Percentiles rank a stretch among this genome's conserved stretches.
Evolutionary conservation across 768 basidiomycete species (phyloP).

Genomic region (Phallus indusiatus): DNA sequence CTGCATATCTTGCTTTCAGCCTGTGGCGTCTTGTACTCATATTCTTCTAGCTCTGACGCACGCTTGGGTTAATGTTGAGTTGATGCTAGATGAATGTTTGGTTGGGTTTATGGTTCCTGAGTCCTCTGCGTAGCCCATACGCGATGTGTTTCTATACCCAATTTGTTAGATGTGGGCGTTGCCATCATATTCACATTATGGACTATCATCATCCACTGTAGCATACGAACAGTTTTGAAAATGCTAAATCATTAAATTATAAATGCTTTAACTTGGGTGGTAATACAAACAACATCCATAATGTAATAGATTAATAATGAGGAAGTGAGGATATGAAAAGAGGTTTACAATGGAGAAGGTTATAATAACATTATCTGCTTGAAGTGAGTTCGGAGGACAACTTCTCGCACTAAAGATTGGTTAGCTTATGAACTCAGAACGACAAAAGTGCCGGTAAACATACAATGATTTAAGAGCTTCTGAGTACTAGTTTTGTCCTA

Average conservation of each 20-base stretch:
- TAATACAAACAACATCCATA: neutral
- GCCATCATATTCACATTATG: no score
- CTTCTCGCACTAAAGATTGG: slow-evolving; percentile 18
- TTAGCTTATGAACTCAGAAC: neutral
- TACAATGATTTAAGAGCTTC: slow-evolving; percentile 38
- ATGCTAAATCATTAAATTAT: neutral
- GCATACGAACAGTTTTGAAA: no score
- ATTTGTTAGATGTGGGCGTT: no score
- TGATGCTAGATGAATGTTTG: slow-evolving; percentile 88
- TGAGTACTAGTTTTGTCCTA: slow-evolving; percentile 41
- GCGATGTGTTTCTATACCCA: no score
- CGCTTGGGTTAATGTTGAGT: slow-evolving; percentile 95
- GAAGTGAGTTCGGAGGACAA: slow-evolving; percentile 12
- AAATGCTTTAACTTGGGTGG: neutral
- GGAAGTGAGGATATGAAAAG: neutral
- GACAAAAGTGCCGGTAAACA: slow-evolving; percentile 15
- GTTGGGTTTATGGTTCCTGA: slow-evolving; percentile 85
- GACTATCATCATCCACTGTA: no score
- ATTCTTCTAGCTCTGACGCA: slow-evolving; percentile 77
- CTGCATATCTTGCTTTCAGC: neutral
- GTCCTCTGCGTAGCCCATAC: slow-evolving; percentile 19
- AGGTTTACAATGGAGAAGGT: neutral
- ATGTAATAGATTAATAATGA: neutral
- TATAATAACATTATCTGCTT: neutral
- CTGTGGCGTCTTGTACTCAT: no score